Percentiles rank a stretch among this genome's conserved stretches.
These are phyloP conservation scores for Trichoderma sp. DNA, from an alignment of 2,329 filamentous ascomycete species.

Conservation along the genomic window DNA sequence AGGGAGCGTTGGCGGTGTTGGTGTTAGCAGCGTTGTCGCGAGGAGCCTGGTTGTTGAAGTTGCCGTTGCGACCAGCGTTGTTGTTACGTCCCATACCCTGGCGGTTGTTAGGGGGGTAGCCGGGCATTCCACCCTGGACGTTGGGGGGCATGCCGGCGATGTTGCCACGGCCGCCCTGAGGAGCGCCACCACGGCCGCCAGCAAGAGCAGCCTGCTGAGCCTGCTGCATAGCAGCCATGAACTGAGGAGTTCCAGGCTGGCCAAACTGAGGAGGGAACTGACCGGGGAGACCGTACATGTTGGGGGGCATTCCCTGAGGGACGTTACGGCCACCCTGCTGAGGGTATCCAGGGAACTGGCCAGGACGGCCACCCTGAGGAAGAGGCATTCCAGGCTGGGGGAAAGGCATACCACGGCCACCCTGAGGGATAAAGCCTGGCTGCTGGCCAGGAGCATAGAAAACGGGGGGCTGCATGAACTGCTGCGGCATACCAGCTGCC, in stretches of 20 bases:
- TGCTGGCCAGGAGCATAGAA: slow-evolving; percentile 87
- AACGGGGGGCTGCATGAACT: slow-evolving; percentile 86
- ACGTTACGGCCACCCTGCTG: slow-evolving; percentile 86
- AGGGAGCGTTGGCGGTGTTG: slow-evolving; percentile 34
- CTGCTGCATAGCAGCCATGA: slow-evolving; percentile 81
- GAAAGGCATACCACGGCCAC: slow-evolving; percentile 67
- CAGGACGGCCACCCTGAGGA: slow-evolving; percentile 79
- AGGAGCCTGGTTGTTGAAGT: slow-evolving; percentile 50
- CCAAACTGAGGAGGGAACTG: slow-evolving; percentile 81
- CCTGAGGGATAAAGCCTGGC: slow-evolving; percentile 67
- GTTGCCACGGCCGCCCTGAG: slow-evolving; percentile 69
- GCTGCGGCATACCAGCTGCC: slow-evolving; percentile 82
- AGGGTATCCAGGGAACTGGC: slow-evolving; percentile 82
- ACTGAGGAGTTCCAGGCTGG: slow-evolving; percentile 77
- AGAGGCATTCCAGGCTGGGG: slow-evolving; percentile 64
- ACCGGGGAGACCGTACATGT: slow-evolving; percentile 78
- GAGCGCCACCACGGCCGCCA: slow-evolving; percentile 63
- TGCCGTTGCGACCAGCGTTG: slow-evolving; percentile 46
- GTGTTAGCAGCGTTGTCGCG: slow-evolving; percentile 41
- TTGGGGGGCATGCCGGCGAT: slow-evolving; percentile 75
- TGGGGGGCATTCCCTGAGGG: slow-evolving; percentile 83
- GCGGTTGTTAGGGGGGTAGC: slow-evolving; percentile 59
- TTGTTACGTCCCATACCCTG: slow-evolving; percentile 54
- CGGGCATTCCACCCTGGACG: slow-evolving; percentile 56
- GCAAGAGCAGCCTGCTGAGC: slow-evolving; percentile 62